Percentiles rank a stretch among this genome's conserved stretches.
Conservation (phyloP, 257 asterid genomes). For the Nicotiana obtusifolia region DNA sequence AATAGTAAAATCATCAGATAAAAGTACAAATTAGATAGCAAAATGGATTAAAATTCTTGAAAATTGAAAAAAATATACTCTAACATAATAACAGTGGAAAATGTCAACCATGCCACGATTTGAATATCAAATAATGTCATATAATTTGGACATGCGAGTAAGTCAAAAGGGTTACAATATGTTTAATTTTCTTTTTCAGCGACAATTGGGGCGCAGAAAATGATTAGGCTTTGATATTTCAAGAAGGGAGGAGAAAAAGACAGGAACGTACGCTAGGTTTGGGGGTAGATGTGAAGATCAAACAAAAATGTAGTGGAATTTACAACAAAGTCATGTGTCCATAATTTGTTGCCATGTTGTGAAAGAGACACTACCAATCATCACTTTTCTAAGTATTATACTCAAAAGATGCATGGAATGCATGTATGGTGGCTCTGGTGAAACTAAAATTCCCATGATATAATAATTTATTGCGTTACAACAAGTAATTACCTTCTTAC, state of each 20-base stretch:
- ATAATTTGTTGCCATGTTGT: not conserved
- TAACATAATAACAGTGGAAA: not conserved
- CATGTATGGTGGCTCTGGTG: too few species aligned
- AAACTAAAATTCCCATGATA: too few species aligned
- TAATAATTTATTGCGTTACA: too few species aligned
- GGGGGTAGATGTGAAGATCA: not conserved
- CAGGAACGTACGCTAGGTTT: not conserved
- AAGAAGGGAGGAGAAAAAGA: not conserved
- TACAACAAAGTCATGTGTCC: conserved; percentile 3
- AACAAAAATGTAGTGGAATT: not conserved
- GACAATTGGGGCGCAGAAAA: not conserved
- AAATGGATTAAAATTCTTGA: not conserved
- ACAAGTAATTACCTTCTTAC: too few species aligned
- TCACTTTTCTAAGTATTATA: not conserved
- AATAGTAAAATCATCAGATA: not conserved
- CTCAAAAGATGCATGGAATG: not conserved
- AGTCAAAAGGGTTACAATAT: not conserved
- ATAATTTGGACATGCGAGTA: not conserved
- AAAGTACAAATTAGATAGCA: not conserved
- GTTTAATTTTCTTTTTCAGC: not conserved
- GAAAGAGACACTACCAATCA: not conserved
- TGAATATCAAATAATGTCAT: not conserved
- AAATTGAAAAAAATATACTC: not conserved
- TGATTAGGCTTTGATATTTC: not conserved
- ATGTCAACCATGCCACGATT: not conserved